A percentile compares a stretch with the other conserved stretches of the same genome.
These are phyloP conservation scores for Gymnopilus dilepis DNA, from an alignment of 768 basidiomycete genomes.

Conservation along the genomic window DNA sequence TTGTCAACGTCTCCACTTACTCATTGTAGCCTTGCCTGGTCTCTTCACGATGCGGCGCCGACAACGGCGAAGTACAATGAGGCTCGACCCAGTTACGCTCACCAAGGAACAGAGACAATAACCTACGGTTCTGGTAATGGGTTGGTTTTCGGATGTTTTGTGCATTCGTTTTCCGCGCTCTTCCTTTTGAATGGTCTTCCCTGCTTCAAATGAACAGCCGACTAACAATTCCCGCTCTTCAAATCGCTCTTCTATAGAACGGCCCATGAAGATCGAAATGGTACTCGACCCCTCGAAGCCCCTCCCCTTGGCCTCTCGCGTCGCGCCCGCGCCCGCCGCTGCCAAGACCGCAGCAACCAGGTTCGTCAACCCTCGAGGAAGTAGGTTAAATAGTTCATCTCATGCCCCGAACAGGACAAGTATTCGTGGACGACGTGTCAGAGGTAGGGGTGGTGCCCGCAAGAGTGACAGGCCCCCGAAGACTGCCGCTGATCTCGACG, in stretches of 20 bases:
- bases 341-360: slow-evolving; percentile 33
- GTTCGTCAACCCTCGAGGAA: slow-evolving; percentile 31
- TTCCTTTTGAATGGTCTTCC: slow-evolving; percentile 45
- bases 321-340: slow-evolving; percentile 69
- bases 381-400: slow-evolving; percentile 10
- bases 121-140: slow-evolving; percentile 44
- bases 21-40: slow-evolving; percentile 31
- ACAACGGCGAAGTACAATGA: slow-evolving; percentile 7
- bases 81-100: slow-evolving; percentile 7
- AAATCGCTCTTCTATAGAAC: slow-evolving; percentile 61
- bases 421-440: slow-evolving; percentile 54
- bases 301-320: slow-evolving; percentile 79
- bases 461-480: slow-evolving; percentile 73
- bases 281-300: slow-evolving; percentile 84
- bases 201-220: slow-evolving; percentile 46
- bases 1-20: slow-evolving; percentile 30
- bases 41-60: slow-evolving; percentile 16
- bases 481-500: slow-evolving; percentile 89
- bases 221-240: slow-evolving; percentile 55
- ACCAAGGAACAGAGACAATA: slow-evolving; percentile 44
- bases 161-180: slow-evolving; percentile 41
- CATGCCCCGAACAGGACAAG: slow-evolving; percentile 34
- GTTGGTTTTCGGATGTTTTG: slow-evolving; percentile 34
- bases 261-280: slow-evolving; percentile 98
- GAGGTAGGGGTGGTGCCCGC: slow-evolving; percentile 45